These are phyloP conservation scores for Fimicolochytrium jonesii DNA, from an alignment of 192 early-diverging fungal genomes.

Conservation along the genomic window DNA sequence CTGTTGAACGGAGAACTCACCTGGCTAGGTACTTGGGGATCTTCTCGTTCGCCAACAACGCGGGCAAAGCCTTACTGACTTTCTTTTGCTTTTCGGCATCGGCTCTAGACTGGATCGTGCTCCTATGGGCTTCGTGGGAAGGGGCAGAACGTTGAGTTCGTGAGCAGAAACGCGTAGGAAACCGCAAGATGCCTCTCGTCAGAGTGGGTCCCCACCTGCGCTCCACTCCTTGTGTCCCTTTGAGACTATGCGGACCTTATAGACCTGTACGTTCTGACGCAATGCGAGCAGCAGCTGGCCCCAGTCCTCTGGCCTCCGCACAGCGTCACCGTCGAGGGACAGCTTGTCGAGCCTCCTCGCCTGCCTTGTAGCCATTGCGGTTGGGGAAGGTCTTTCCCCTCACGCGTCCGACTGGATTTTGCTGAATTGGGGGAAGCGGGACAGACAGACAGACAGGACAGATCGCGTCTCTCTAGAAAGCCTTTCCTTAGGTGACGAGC, in stretches of 20 bases:
- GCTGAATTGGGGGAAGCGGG: too few relatives aligned
- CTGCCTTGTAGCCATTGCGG: too few relatives aligned
- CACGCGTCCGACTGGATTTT: too few relatives aligned
- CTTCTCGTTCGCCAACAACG: neutral
- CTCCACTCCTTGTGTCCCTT: too few relatives aligned
- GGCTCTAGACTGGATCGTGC: neutral
- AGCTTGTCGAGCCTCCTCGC: too few relatives aligned
- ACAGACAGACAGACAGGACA: too few relatives aligned
- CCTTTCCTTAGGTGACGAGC: too few relatives aligned
- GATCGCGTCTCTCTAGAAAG: too few relatives aligned
- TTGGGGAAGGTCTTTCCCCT: too few relatives aligned
- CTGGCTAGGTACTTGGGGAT: conserved; percentile 15
- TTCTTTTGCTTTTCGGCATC: conserved; percentile 6
- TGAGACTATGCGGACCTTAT: conserved; percentile 19
- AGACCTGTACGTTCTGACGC: conserved; percentile 16
- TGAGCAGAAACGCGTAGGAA: too few relatives aligned
- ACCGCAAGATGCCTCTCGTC: too few relatives aligned
- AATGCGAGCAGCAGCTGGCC: conserved; percentile 25
- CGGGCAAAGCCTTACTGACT: neutral
- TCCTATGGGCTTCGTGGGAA: neutral
- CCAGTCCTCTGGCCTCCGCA: conserved; percentile 36
- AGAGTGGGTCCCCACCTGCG: too few relatives aligned
- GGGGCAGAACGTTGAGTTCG: neutral
- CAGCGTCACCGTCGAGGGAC: conserved; percentile 31
- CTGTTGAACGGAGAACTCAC: neutral